Base-by-base conservation (phyloP, 23 red algal genomes). In the Agarophyton chilense region DNA sequence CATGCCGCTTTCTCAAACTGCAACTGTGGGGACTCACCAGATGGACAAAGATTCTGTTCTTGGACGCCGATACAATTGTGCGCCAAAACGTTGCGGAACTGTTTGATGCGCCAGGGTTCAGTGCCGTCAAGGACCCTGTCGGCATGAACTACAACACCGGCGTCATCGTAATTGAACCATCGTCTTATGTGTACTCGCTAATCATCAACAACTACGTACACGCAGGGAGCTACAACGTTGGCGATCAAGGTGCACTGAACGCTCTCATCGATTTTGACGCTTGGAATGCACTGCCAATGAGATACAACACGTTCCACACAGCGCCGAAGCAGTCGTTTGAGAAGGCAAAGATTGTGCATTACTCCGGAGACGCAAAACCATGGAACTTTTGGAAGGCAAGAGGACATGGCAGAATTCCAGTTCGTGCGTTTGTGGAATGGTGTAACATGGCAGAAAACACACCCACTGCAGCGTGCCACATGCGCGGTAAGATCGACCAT, bases 121-220 rank as follows among this genome's bases (percentile, higher is more conserved):
- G 78, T 28, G 93, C 93, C 31, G 87, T 85, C 44, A 81, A 88
- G n/a, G 93, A 95, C 43, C 85, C 89, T 36, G 88, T 91, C 42
- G 86, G 86, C 35, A 89, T 91, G 79, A 95, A 88, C 75, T 95
- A 91, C 60, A 95, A 95, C 76, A 91, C 93, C 1, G 93, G 93
- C 4, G 88, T 95, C 1, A 95, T 95, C 52, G 93, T 95, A 26
- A 70, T 95, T 32, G 78, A 95, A 46, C 93, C 93, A 3, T 66
- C 80, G 46, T 38, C 68, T 13, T 66, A 56, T 38, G 82, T 86
- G 5, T 91, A 92, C 47, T 44, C 55, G 16, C 82, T 83, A 1
- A 95, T 95, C 41, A 61, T 85, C 46, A 53, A 83, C 68, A 83
- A 83, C 50, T 95, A 95, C 80, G 74, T 70, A 36, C 80, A 95